Evolutionary conservation across 2,329 filamentous ascomycete genomes (phyloP), one percentile per base, ranked within the genome.

Genomic region (Clarireedia homoeocarpa): DNA sequence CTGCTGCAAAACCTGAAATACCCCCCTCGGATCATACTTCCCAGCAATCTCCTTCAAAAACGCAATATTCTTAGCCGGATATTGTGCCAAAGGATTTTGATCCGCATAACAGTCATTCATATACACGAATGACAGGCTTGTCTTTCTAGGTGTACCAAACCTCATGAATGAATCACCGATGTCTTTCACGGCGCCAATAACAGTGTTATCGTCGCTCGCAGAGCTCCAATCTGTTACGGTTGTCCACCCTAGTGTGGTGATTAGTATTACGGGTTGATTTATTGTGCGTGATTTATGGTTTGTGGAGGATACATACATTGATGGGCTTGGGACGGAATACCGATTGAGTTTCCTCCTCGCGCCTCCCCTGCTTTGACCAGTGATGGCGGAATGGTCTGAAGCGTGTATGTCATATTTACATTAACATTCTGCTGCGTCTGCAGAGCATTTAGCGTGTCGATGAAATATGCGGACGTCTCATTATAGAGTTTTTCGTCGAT

Each of bases 61-160:
- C 6, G n/a, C n/a, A 15, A 47, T 39, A 27, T 47, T 38, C 12
- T n/a, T n/a, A 47, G 20, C 6, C 1, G 23, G 15, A 2, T 48
- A 39, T 15, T 23, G 30, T n/a, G 30, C 20, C 1, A 39, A 6
- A 39, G 20, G 23, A 53, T 53, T 39, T 12, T 48, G 51, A 14
- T 53, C 42, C 14, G 51, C 42, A 14, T 47, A 53, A 10, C 42
- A 53, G 24, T 47, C 51, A 20, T 53, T 47, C 42, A 27, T 20
- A 4, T 46, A 27, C 9, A 27, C 10, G 3, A 36, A 53, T 7
- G 15, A 20, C 2, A 47, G 26, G 2, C 15, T 47, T 2, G 51
- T 7, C 5, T 39, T 39, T 53, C 42, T 12, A 39, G 20, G 6
- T 47, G 27, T 9, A 12, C 20, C 9, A 1, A 47, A 20, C 2